phyloP scores from a whole-genome alignment of 2,329 filamentous ascomycete genomes.

The Phialophora tarda region DNA sequence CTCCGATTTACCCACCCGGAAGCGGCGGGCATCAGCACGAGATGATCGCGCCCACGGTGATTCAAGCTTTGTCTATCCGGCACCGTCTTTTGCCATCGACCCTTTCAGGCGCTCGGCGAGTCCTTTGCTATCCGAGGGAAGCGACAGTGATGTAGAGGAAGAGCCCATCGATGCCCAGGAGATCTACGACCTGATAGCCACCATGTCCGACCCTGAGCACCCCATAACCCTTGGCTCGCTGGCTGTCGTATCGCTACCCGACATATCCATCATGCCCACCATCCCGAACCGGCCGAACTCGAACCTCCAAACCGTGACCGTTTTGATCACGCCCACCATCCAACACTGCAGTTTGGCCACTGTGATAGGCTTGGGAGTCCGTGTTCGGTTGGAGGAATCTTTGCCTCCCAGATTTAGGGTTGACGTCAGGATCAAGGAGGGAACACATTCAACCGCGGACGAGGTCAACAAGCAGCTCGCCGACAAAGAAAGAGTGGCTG shows the following conservation, averaged over 20 bases:
- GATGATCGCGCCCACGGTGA: conserved; percentile 48
- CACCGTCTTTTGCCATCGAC: conserved; percentile 57
- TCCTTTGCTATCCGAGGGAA: conserved; percentile 49
- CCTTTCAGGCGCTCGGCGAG: conserved; percentile 49
- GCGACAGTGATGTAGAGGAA: conserved; percentile 63
- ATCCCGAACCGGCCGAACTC: conserved; percentile 63
- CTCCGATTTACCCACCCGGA: conserved; percentile 84
- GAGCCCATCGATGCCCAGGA: conserved; percentile 97
- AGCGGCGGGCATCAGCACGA: conserved; percentile 53
- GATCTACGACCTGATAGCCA: conserved; percentile 93
- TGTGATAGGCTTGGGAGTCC: conserved; percentile 90
- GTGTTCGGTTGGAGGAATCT: conserved; percentile 87
- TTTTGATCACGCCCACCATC: conserved; percentile 93
- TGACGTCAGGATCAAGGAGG: conserved; percentile 92
- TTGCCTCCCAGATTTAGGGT: conserved; percentile 90
- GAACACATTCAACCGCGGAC: conserved; percentile 91
- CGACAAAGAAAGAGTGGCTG: conserved; percentile 95
- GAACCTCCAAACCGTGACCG: conserved; percentile 74
- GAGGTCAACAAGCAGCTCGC: conserved; percentile 96
- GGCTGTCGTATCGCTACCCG: conserved; percentile 92
- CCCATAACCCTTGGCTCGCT: conserved; percentile 91
- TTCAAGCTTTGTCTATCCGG: conserved; percentile 59
- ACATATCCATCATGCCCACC: conserved; percentile 78
- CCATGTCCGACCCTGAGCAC: conserved; percentile 95
- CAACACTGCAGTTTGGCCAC: conserved; percentile 96